Percentiles rank a stretch among this genome's conserved stretches.
phyloP scores from a whole-genome alignment of 2,329 filamentous ascomycete genomes.

The Colletotrichum destructivum region DNA sequence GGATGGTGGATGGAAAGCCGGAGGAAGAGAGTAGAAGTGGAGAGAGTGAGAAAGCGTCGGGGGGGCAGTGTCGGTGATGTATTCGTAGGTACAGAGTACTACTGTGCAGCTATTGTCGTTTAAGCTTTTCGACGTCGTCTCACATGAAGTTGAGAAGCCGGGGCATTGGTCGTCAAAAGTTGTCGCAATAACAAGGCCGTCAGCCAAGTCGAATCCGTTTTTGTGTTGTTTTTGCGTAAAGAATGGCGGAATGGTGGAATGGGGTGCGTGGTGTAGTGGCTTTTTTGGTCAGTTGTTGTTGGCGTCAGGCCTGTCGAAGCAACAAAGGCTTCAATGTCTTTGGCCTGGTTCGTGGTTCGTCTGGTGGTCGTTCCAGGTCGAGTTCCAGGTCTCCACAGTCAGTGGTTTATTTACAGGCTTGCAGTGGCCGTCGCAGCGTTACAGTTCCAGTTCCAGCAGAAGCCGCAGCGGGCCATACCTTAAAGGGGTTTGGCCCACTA shows the following conservation, averaged over 20 bases:
- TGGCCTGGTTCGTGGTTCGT: conserved; percentile 1
- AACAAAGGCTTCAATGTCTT: conserved; percentile 14
- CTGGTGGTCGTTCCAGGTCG: neutral
- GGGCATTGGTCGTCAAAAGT: neutral
- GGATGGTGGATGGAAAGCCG: conserved; percentile 1
- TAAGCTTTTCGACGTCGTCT: conserved; percentile 1
- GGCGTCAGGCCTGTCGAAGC: conserved; percentile 16
- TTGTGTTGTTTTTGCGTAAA: conserved; percentile 4
- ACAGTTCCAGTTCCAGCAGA: conserved; percentile 1
- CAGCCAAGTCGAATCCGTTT: neutral
- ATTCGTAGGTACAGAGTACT: too few species aligned
- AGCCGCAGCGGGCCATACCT: conserved; percentile 4
- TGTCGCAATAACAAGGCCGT: neutral
- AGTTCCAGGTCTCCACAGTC: conserved; percentile 1
- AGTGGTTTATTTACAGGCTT: neutral
- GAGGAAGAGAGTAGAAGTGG: neutral
- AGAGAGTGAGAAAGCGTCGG: neutral
- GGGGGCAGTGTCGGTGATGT: neutral
- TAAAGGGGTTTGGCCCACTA: neutral
- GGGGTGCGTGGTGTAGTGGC: too few species aligned
- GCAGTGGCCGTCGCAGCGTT: neutral
- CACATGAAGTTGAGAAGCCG: neutral
- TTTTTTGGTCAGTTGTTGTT: conserved; percentile 28
- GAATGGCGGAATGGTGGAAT: conserved; percentile 14
- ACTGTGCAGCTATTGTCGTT: neutral